Base-by-base conservation (phyloP, 2,329 filamentous ascomycete species). In the Penicillium sp. region DNA sequence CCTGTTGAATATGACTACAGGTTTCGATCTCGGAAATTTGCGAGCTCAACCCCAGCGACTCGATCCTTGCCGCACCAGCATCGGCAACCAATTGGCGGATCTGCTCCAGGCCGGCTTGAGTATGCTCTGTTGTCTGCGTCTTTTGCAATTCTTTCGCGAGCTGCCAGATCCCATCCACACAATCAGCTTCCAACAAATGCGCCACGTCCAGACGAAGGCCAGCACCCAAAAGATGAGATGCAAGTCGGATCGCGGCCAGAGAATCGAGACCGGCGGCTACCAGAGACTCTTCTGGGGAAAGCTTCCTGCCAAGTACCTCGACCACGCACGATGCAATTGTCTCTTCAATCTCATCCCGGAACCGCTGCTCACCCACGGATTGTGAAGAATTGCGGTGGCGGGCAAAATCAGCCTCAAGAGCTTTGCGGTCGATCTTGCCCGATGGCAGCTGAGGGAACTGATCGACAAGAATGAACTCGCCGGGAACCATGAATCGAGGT, bases 401-500 rank as follows among this genome's bases (percentile, higher is more conserved):
- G 28, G 57, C 35, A 58, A 86, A 88, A 6, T 80, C 72, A 1
- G 72, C 64, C 57, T 82, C 76, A 6, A 95, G 71, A 10, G 67
- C 70, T 58, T 82, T 86, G 44, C 82, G 83, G 61, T 95, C 87
- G 12, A 91, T 78, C 63, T 96, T 96, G 0, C 91, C 91, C 0
- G 89, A 95, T 2, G 89, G 77, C 18, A 95, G 73, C 45, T 85
- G 82, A 0, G 89, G 89, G 48, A 95, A 84, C 7, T 78, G 73
- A 0, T 76, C 57, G 54, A 87, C 71, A 1, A 87, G 62, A 0
- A 89, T 67, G 23, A 95, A 72, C 53, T 95, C 86, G 3, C 80
- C 79, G 0, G 91, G 91, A 1, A 95, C 72, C 91, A 95, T 95
- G 64, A 85, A 93, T 3, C 77, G 75, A 0, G 90, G 89, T 1